These are phyloP conservation scores for Schoenoplectus tabernaemontani DNA, from an alignment of 202 grass and related monocot species.

Conservation along the genomic window DNA sequence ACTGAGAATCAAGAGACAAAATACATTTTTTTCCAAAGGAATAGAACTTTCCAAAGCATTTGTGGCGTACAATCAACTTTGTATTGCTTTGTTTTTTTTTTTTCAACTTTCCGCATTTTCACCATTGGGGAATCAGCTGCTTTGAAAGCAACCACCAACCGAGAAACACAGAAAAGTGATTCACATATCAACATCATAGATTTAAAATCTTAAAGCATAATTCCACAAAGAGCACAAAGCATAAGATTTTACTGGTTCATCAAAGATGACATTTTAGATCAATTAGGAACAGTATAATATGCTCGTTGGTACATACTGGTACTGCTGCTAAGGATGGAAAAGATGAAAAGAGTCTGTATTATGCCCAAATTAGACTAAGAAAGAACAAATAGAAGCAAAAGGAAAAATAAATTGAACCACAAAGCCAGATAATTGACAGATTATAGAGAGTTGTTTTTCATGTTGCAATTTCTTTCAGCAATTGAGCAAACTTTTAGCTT, in stretches of 20 bases:
- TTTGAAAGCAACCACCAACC: constrained; percentile 14
- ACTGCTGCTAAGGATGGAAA: too few species aligned
- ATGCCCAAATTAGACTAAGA: not conserved
- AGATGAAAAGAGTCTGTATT: too few species aligned
- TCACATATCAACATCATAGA: not conserved
- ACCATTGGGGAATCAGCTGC: constrained; percentile 7
- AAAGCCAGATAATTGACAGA: not conserved
- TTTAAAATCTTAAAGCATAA: constrained; percentile 4
- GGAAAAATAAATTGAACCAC: not conserved
- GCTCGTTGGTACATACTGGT: not conserved
- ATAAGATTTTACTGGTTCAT: not conserved
- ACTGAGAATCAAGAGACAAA: not conserved
- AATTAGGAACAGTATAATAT: not conserved
- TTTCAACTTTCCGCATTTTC: not conserved
- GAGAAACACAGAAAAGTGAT: not conserved
- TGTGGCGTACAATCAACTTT: not conserved
- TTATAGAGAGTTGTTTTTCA: not conserved
- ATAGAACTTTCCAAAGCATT: constrained; percentile 17
- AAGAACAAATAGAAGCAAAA: not conserved
- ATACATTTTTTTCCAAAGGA: constrained; percentile 5
- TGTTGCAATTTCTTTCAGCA: not conserved
- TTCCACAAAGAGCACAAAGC: not conserved
- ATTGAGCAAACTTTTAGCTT: constrained; percentile 46
- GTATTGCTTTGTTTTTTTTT: not conserved
- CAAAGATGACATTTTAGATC: not conserved